A percentile compares a stretch with the other conserved stretches of the same genome.
Evolutionary conservation across 345 rosid genomes (phyloP).

Genomic region (Acer saccharum): DNA sequence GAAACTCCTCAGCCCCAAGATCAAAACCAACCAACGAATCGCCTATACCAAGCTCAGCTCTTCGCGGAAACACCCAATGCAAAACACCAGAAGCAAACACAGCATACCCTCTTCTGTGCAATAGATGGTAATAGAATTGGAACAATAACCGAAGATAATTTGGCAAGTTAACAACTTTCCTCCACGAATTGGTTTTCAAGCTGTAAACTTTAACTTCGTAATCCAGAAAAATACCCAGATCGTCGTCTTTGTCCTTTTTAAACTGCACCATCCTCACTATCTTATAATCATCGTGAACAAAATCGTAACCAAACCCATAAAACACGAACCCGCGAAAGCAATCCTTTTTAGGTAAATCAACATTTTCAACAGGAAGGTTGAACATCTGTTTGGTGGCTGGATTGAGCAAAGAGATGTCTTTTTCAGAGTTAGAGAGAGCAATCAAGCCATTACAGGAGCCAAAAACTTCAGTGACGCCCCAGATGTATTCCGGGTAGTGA

Average conservation of each 20-base stretch:
- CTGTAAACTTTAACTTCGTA: conserved; percentile 36
- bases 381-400: conserved; percentile 24
- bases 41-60: not conserved
- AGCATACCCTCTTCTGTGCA: conserved; percentile 29
- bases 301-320: conserved; percentile 32
- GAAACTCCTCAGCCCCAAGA: conserved; percentile 11
- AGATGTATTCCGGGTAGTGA: conserved; percentile 42
- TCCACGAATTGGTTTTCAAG: conserved; percentile 27
- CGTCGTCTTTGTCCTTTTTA: conserved; percentile 21
- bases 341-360: conserved; percentile 16
- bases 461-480: conserved; percentile 46
- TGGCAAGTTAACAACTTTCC: conserved; percentile 17
- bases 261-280: conserved; percentile 31
- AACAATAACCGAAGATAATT: conserved; percentile 22
- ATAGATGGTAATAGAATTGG: conserved; percentile 27
- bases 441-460: conserved; percentile 58
- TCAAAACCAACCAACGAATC: conserved; percentile 16
- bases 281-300: conserved; percentile 21
- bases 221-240: conserved; percentile 8
- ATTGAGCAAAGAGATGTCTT: conserved; percentile 55
- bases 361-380: not conserved
- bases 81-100: conserved; percentile 14
- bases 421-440: conserved; percentile 47
- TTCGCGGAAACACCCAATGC: conserved; percentile 17
- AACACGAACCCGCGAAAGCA: conserved; percentile 28